Base-by-base conservation (phyloP, 2,329 filamentous ascomycete genomes). In the Raffaelea deltoideospora region DNA sequence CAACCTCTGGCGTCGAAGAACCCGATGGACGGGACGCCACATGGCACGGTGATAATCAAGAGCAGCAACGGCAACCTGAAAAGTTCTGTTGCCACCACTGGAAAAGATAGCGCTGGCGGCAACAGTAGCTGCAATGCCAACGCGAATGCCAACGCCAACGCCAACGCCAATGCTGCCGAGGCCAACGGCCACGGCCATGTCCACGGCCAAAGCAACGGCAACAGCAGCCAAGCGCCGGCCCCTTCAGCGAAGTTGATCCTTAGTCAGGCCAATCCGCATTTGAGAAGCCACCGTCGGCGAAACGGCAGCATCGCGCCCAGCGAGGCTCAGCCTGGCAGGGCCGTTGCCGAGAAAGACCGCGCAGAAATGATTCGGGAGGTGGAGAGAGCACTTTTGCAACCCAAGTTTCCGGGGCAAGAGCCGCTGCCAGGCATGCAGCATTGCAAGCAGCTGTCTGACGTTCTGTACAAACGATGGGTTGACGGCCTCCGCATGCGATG, bases 391-490 rank as follows among this genome's bases (percentile, higher is more conserved):
- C 55, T 58, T 3, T 45, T 71, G 10, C 64, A 69, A 46, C 57
- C 63, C 14, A 70, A 64, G 47, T 72, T 69, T 37, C 71, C 70
- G 2, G 69, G 69, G 2, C 64, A 66, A 28, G 60, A 67, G 36
- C 51, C 67, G 2, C 58, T 59, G 33, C 69, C 76, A 2, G 88
- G 86, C 3, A 88, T 95, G 83, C 87, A 95, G 56, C 88, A 95
- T 57, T 82, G 80, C 45, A 84, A 85, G 51, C 76, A 93, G 53
- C 66, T 96, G 27, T 84, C 83, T 1, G 86, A 95, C 54, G 83
- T 93, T 17, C 69, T 98, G 17, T 96, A 95, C 58, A 75, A 78
- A 14, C 73, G 88, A 31, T 98, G 90, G 90, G 76, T 79, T 3
- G 83, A 92, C 40, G 86, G 85, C 2, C 61, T 96, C 48, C 76